Base-by-base conservation (phyloP, 805 yeast species). In the Naumovozyma dairenensis region DNA sequence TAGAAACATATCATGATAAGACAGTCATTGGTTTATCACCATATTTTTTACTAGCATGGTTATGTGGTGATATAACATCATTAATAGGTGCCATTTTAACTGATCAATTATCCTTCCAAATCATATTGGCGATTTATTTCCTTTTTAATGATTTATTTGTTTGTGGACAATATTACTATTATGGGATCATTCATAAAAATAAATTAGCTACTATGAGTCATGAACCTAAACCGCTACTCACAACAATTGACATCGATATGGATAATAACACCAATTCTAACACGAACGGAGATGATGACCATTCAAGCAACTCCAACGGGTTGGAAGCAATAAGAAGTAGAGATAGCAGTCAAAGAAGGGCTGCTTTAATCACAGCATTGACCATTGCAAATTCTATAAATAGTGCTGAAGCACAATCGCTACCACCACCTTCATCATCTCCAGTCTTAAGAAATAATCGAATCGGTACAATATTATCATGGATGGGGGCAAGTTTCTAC, bases 41-140 rank as follows among this genome's bases (percentile, higher is more conserved):
- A 2, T 42, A 66, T 13, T 62, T 74, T 26, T 65, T 74, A 35
- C 59, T 66, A 6, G 62, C 72, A 3, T 63, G 67, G 67, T 36
- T 63, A 18, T 28, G 55, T 14, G 68, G 67, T 8, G 79, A 65
- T 38, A 51, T 66, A 15, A 66, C 75, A 6, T 69, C 74, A 28
- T 55, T 78, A 19, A 29, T 69, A 0, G 96, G 96, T 0, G 84
- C 94, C 40, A 38, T 82, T 0, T 52, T 85, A 30, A 85, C 95
- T 0, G 53, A 71, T 5, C 96, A 87, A 40, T 62, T 85, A 30
- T 74, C 79, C n/a, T 87, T 86, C 57, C 96, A 86, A 53, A 69
- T 75, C 8, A 60, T 76, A 16, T 61, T 86, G 13, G 83, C 93
- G 0, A 38, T 70, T 2, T 87, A 87, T 57, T 86, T 82, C 52